Base-by-base conservation (phyloP, 495 filamentous ascomycete genomes). In the Aspergillus funiculosus region DNA sequence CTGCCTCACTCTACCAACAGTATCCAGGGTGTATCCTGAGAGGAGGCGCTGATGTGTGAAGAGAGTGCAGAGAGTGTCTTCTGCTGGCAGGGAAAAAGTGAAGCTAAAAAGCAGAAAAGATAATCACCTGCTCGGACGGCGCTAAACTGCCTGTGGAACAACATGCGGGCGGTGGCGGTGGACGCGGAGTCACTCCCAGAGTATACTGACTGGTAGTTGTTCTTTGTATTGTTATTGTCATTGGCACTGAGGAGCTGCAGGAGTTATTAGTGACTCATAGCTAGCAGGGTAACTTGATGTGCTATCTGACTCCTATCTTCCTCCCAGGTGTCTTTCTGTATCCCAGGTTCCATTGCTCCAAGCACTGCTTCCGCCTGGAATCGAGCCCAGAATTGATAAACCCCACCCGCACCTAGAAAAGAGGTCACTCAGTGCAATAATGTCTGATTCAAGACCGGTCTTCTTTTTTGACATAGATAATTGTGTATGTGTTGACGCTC, bases 401-500 rank as follows among this genome's bases (percentile, higher is more conserved):
- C n/a, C n/a, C n/a, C n/a, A n/a, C n/a, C n/a, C n/a, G n/a, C n/a
- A n/a, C n/a, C n/a, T n/a, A n/a, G n/a, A n/a, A n/a, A n/a, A n/a
- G n/a, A 35, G 29, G 35, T 8, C 17, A 21, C 15, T 29, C 22
- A 39, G 26, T 37, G 31, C 20, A n/a, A 41, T 25, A 48, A 48
- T 43, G 21, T n/a, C 45, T 48, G 68, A 73, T 51, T 48, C 62
- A 41, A 62, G 80, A 32, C 78, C 81, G 0, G 72, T 88, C 4
- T 85, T 90, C 67, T 91, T 89, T 64, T 88, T 89, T 52, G 94
- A 99, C 58, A 96, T 99, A 61, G 94, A 99, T 75, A 99, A 99
- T 57, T 97, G 94, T 68, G 81, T 85, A 72, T 50, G 78, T 76
- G 13, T 20, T 15, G 17, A 37, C 25, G 6, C 49, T 17, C 21